Conservation (phyloP, 192 early-diverging fungal species). For the Coemansia sp. region DNA sequence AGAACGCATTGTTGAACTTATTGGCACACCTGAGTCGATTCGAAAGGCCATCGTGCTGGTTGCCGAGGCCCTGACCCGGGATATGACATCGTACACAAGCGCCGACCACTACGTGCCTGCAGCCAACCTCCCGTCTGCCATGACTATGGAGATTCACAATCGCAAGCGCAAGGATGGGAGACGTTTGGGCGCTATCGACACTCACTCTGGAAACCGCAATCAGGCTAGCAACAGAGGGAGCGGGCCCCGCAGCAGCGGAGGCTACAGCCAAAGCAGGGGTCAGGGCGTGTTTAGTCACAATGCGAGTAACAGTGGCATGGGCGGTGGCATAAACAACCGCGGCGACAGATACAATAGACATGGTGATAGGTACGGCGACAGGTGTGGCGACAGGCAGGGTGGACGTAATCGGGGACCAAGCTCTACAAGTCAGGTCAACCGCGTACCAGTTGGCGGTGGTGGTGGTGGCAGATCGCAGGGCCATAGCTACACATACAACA, state of each 20-base stretch:
- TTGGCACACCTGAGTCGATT: slow-evolving; percentile 36
- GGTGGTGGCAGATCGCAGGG: neutral
- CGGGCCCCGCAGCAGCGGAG: slow-evolving; percentile 7
- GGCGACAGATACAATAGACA: slow-evolving; percentile 20
- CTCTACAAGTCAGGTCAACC: slow-evolving; percentile 28
- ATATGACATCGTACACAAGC: slow-evolving; percentile 34
- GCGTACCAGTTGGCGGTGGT: slow-evolving; percentile 24
- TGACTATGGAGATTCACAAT: slow-evolving; percentile 43
- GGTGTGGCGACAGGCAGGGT: slow-evolving; percentile 16
- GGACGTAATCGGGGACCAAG: slow-evolving; percentile 20
- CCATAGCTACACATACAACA: slow-evolving; percentile 5
- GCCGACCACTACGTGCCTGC: slow-evolving; percentile 44
- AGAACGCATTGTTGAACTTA: slow-evolving; percentile 44
- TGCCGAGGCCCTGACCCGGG: slow-evolving; percentile 35
- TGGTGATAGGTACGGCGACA: neutral
- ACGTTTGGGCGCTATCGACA: slow-evolving; percentile 20
- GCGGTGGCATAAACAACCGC: slow-evolving; percentile 10
- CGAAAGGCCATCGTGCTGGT: slow-evolving; percentile 36
- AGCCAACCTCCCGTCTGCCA: slow-evolving; percentile 45
- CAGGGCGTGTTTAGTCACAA: neutral
- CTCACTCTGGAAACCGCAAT: slow-evolving; percentile 9
- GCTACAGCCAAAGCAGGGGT: neutral
- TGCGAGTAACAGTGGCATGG: neutral
- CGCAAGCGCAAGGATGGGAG: slow-evolving; percentile 40
- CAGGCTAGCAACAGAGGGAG: slow-evolving; percentile 14